Evolutionary conservation across 441 rosid species (phyloP).

Genomic region (Pelargonium exstipulatum): DNA sequence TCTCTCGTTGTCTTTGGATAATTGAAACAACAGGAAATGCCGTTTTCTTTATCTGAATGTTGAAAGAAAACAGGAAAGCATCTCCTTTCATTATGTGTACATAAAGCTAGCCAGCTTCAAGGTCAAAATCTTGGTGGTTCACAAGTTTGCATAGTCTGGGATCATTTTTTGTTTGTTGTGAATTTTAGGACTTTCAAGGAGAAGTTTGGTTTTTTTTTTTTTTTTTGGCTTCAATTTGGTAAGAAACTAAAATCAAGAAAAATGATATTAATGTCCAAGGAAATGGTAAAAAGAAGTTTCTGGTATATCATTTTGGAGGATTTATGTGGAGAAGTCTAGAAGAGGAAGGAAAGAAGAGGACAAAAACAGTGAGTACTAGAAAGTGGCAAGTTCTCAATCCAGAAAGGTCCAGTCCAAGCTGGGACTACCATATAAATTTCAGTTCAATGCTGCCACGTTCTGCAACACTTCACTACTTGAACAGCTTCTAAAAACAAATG

Average conservation of each 20-base stretch:
- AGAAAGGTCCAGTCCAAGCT: conserved; percentile 7
- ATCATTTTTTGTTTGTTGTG: too few relatives aligned
- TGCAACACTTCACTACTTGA: background rate
- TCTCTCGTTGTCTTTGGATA: too few relatives aligned
- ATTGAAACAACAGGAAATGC: too few relatives aligned
- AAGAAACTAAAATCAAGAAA: too few relatives aligned
- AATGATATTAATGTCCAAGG: background rate
- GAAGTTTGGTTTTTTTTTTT: background rate
- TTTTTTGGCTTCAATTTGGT: background rate
- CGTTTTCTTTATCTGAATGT: too few relatives aligned
- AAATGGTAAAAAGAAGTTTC: background rate
- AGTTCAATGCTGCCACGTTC: too few relatives aligned
- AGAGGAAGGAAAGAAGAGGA: conserved; percentile 2
- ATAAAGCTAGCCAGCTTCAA: too few relatives aligned
- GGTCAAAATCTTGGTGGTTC: too few relatives aligned
- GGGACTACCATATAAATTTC: conserved; percentile 1
- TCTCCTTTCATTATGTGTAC: too few relatives aligned
- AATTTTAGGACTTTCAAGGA: too few relatives aligned
- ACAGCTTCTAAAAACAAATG: background rate
- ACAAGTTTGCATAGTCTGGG: too few relatives aligned
- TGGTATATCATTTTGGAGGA: background rate
- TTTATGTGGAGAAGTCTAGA: conserved; percentile 10
- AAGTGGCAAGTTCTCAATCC: background rate
- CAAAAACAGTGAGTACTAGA: background rate
- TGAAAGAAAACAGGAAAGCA: too few relatives aligned